Evolutionary conservation across 75 land plant species (phyloP).

Genomic region (Pseudotsuga menziesii): DNA sequence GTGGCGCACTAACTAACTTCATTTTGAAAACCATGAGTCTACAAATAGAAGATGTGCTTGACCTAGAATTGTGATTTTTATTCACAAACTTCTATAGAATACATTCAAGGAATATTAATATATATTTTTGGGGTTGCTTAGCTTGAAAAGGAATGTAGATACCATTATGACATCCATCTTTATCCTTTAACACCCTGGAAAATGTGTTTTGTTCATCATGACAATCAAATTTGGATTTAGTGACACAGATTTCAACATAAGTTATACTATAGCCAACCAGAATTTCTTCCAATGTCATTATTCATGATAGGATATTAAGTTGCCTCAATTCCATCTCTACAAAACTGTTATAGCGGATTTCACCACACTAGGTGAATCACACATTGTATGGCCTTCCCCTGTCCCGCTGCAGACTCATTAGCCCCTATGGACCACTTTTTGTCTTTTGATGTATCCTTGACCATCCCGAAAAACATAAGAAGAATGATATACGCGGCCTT

Average conservation of each 20-base stretch:
- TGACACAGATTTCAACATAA: neutral
- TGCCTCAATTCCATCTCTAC: constrained; percentile 26
- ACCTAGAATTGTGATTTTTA: neutral
- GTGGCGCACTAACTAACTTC: too few relatives aligned
- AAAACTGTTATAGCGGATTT: too few relatives aligned
- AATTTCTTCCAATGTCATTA: constrained; percentile 14
- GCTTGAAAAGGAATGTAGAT: neutral
- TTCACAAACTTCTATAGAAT: neutral
- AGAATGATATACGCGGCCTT: too few relatives aligned
- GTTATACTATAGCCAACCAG: neutral
- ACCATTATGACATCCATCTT: neutral
- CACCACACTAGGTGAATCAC: too few relatives aligned
- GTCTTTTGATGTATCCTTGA: too few relatives aligned
- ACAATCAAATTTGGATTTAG: neutral
- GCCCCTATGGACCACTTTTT: too few relatives aligned
- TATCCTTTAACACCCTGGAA: neutral
- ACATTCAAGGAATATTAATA: neutral
- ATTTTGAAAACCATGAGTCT: too few relatives aligned
- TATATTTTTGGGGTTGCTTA: constrained; percentile 4
- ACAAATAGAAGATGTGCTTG: too few relatives aligned
- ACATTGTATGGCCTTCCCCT: too few relatives aligned
- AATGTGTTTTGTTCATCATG: neutral
- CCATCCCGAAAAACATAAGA: too few relatives aligned
- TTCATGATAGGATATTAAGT: constrained; percentile 16
- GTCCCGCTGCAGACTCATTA: too few relatives aligned